Conservation (phyloP, 495 filamentous ascomycete species). For the Beverwykella pulmonaria region DNA sequence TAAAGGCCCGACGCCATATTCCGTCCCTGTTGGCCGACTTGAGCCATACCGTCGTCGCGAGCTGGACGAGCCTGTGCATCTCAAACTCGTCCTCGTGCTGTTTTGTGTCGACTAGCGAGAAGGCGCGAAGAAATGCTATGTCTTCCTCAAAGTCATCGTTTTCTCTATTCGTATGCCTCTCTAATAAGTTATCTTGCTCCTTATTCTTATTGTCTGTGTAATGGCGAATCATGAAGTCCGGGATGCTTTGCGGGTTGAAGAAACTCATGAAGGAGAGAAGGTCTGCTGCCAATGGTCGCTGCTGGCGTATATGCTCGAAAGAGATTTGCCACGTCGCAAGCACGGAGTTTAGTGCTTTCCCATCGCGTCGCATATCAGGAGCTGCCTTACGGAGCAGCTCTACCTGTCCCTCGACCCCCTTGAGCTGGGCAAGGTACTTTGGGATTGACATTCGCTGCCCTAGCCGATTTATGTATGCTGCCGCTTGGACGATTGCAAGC, state of each 20-base stretch:
- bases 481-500: conserved; percentile 41
- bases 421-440: conserved; percentile 26
- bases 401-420: not conserved
- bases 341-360: conserved; percentile 42
- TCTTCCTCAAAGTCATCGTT: conserved; percentile 24
- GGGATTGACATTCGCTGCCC: conserved; percentile 34
- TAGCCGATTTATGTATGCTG: conserved; percentile 42
- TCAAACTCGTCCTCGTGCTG: conserved; percentile 9
- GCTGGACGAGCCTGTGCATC: conserved; percentile 26
- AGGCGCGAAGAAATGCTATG: conserved; percentile 17
- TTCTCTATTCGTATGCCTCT: conserved; percentile 2
- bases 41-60: conserved; percentile 51
- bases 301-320: conserved; percentile 18
- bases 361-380: not conserved
- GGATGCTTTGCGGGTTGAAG: too few relatives aligned
- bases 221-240: conserved; percentile 32
- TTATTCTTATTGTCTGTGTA: conserved; percentile 23
- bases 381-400: conserved; percentile 14
- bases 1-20: conserved; percentile 14
- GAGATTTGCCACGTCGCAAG: conserved; percentile 32
- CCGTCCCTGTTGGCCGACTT: conserved; percentile 20
- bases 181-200: conserved; percentile 16
- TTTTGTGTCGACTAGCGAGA: conserved; percentile 21
- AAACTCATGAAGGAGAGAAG: conserved; percentile 24
- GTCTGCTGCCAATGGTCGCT: conserved; percentile 14